Evolutionary conservation across 345 rosid species (phyloP).

Genomic region (Ceriops tagal): DNA sequence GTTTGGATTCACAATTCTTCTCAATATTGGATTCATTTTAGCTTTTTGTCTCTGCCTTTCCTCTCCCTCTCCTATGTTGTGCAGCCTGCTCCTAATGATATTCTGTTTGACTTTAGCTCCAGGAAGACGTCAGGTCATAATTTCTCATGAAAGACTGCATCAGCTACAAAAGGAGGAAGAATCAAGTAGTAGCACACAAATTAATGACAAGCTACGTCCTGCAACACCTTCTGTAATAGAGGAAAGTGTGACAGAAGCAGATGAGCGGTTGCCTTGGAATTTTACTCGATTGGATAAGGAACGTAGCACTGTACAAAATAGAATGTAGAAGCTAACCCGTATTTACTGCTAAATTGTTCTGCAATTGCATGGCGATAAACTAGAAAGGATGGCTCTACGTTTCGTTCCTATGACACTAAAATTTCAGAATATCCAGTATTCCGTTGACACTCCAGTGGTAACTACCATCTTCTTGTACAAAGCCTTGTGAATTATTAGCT

Average conservation of each 20-base stretch:
- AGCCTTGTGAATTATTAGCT: background rate
- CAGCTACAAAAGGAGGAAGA: constrained; percentile 10
- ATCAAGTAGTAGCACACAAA: background rate
- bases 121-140: constrained; percentile 23
- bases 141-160: constrained; percentile 26
- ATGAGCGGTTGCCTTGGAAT: background rate
- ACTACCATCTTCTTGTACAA: background rate
- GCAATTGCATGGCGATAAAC: background rate
- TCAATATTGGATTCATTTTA: constrained; percentile 35
- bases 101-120: constrained; percentile 21
- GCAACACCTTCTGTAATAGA: background rate
- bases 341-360: background rate
- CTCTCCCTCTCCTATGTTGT: background rate
- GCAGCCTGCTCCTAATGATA: background rate
- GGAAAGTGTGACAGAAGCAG: background rate
- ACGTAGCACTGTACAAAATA: background rate
- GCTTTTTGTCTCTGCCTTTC: constrained; percentile 21
- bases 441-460: constrained; percentile 36
- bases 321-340: background rate
- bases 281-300: background rate
- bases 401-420: constrained; percentile 33
- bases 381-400: constrained; percentile 30
- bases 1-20: constrained; percentile 40
- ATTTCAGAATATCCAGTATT: constrained; percentile 32
- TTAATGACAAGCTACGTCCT: background rate